Evolutionary conservation across 2,329 filamentous ascomycete species (phyloP).

Genomic region (Cercospora berteroae): DNA sequence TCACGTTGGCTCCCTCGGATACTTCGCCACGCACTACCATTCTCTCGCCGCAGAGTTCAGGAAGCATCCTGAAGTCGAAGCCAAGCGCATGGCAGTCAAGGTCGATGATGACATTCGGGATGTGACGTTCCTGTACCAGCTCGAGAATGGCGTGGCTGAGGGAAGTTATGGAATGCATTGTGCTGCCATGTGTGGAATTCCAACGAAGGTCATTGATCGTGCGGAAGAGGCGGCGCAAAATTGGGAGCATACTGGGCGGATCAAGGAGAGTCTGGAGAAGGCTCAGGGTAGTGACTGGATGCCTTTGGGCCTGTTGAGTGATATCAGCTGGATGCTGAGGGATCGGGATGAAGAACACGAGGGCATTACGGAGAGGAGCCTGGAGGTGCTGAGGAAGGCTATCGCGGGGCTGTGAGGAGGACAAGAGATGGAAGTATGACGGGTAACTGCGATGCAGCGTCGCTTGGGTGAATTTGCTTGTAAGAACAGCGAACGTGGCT

Average conservation of each 20-base stretch:
- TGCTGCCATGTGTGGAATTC: conserved; percentile 95
- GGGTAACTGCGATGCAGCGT: not conserved
- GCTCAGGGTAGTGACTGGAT: conserved; percentile 71
- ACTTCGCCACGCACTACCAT: conserved; percentile 98
- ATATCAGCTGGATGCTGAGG: conserved; percentile 74
- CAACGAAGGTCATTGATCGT: conserved; percentile 73
- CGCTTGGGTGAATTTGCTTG: not conserved
- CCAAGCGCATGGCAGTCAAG: conserved; percentile 89
- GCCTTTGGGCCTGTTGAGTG: conserved; percentile 81
- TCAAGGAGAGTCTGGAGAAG: conserved; percentile 84
- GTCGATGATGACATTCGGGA: conserved; percentile 79
- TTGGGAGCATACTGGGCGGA: conserved; percentile 90
- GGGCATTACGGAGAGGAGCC: conserved; percentile 48
- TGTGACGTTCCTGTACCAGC: conserved; percentile 95
- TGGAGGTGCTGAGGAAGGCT: conserved; percentile 58
- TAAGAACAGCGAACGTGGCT: not conserved
- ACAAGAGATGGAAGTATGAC: not conserved
- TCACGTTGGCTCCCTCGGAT: conserved; percentile 88
- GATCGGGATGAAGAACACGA: conserved; percentile 43
- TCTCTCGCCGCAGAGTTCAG: conserved; percentile 88
- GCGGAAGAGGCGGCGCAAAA: conserved; percentile 85
- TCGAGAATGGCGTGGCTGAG: conserved; percentile 90
- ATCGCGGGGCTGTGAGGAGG: conserved; percentile 55
- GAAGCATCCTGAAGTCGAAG: conserved; percentile 79
- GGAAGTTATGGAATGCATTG: conserved; percentile 99